These are phyloP conservation scores for Globisporangium iwayamae DNA, from an alignment of 352 stramenopile species.

Conservation along the genomic window DNA sequence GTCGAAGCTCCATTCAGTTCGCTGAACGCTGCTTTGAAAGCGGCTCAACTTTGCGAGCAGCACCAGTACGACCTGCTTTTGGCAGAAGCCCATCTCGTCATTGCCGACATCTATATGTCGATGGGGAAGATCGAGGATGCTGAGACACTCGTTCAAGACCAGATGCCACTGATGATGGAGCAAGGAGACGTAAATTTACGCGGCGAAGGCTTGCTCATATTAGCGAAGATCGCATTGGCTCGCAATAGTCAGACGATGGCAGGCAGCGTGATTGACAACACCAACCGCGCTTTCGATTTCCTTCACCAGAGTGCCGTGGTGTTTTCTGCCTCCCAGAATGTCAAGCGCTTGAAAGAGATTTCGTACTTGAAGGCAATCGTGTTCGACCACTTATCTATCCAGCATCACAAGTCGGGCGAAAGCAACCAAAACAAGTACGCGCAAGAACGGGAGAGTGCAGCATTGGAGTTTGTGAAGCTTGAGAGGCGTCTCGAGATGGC, in stretches of 20 bases:
- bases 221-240: slow-evolving; percentile 51
- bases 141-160: slow-evolving; percentile 39
- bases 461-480: slow-evolving; percentile 27
- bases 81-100: slow-evolving; percentile 50
- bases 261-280: background rate
- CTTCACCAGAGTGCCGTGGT: slow-evolving; percentile 28
- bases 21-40: slow-evolving; percentile 36
- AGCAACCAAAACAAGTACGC: background rate
- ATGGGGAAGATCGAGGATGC: slow-evolving; percentile 55
- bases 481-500: slow-evolving; percentile 27
- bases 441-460: slow-evolving; percentile 19
- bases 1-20: slow-evolving; percentile 51
- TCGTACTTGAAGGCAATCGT: slow-evolving; percentile 39
- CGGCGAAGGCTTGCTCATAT: slow-evolving; percentile 48
- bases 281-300: slow-evolving; percentile 15
- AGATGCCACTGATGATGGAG: slow-evolving; percentile 70
- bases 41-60: slow-evolving; percentile 39
- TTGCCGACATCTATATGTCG: slow-evolving; percentile 57
- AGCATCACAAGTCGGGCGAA: background rate
- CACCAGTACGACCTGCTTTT: slow-evolving; percentile 62
- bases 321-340: slow-evolving; percentile 33
- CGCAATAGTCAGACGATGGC: slow-evolving; percentile 7
- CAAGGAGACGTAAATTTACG: slow-evolving; percentile 52
- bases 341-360: slow-evolving; percentile 35
- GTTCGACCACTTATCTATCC: slow-evolving; percentile 27